Base-by-base conservation (phyloP, 345 rosid species). In the Salix koriyanagi region DNA sequence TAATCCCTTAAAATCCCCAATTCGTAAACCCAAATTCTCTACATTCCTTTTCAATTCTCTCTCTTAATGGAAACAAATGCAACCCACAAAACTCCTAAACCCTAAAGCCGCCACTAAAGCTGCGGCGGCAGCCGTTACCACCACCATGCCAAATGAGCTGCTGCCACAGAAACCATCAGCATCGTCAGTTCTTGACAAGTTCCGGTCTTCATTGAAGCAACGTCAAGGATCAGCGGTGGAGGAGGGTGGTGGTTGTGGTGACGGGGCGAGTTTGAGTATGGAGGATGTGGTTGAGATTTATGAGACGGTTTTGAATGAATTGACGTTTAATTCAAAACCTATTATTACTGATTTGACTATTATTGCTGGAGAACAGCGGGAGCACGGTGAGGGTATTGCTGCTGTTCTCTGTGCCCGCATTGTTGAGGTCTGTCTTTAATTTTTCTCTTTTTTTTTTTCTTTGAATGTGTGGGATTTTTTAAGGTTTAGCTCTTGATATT, bases 321-420 rank as follows among this genome's bases (percentile, higher is more conserved):
- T 96, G 48, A 87, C 90, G 58, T 84, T 96, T 86, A 96, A 94
- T 88, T 96, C 97, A 52, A 96, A 96, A 86, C 99, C 99, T 70
- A 87, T 94, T 28, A 96, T 96, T 82, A 96, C 97, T 62, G 98
- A 96, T 88, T 94, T 96, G 82, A 96, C 99, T 3, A 92, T 94
- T 71, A 88, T 96, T 68, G 98, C 99, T 7, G 99, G 97, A 26
- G 99, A 96, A 71, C 97, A 87, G 77, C 82, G 88, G 76, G 94
- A 85, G 76, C 87, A 92, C 19, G 92, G 86, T 4, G 89, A 85
- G 79, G 98, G 98, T 75, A 91, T 96, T 80, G 97, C 99, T 7
- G 89, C 86, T 42, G 94, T 92, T 67, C 92, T 96, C 68, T 94
- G 98, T 72, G 86, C 92, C 15, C 91, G 97, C 74, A 94, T 96